phyloP scores from a whole-genome alignment of 805 yeast genomes.

The Ogataea corticis region DNA sequence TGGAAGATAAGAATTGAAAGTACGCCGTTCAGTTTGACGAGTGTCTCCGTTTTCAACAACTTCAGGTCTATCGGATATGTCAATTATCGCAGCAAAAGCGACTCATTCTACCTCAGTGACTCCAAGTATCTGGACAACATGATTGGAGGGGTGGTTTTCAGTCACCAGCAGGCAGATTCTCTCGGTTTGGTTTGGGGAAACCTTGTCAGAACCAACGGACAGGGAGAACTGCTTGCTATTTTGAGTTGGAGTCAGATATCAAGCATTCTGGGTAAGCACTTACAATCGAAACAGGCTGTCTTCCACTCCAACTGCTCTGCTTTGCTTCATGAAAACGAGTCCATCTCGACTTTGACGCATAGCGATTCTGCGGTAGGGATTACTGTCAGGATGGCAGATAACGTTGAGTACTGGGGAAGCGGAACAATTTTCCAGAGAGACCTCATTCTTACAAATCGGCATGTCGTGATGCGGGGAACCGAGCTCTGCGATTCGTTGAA shows the following conservation, averaged over 20 bases:
- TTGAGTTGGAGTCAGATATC: slow-evolving; percentile 22
- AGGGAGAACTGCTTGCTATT: slow-evolving; percentile 41
- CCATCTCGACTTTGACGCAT: background rate
- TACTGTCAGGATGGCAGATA: slow-evolving; percentile 5
- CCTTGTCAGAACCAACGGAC: slow-evolving; percentile 42
- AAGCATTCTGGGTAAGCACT: background rate
- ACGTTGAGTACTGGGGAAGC: slow-evolving; percentile 42
- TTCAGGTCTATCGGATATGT: slow-evolving; percentile 23
- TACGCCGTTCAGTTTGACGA: slow-evolving; percentile 27
- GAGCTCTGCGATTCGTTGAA: slow-evolving; percentile 18
- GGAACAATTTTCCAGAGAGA: slow-evolving; percentile 36
- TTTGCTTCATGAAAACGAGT: background rate
- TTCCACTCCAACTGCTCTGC: background rate
- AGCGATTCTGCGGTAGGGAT: slow-evolving; percentile 21
- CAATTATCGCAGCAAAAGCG: slow-evolving; percentile 27
- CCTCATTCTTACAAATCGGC: slow-evolving; percentile 42
- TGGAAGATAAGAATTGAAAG: slow-evolving; percentile 18
- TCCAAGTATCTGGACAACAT: slow-evolving; percentile 46
- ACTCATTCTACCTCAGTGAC: slow-evolving; percentile 35
- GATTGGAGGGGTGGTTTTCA: slow-evolving; percentile 39
- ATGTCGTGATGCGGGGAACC: slow-evolving; percentile 33
- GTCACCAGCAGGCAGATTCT: background rate
- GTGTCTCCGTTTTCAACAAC: slow-evolving; percentile 24
- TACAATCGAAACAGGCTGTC: background rate
- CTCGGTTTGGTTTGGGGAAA: slow-evolving; percentile 43